Evolutionary conservation across 495 filamentous ascomycete genomes (phyloP).

Genomic region (Trypethelium eluteriae): DNA sequence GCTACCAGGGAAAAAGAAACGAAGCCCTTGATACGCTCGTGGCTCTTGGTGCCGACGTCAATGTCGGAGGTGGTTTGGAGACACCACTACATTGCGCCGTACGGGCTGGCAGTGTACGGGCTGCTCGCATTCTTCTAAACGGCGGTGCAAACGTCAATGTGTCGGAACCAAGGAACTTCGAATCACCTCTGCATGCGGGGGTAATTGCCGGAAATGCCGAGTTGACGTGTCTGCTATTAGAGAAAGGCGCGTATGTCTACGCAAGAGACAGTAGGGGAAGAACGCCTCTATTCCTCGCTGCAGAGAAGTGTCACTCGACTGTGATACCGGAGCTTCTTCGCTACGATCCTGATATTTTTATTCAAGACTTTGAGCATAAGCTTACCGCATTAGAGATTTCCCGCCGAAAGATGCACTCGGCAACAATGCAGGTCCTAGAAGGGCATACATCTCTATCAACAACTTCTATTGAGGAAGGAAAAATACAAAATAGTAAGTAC

Average conservation of each 20-base stretch:
- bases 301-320: not conserved
- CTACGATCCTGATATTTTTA: not conserved
- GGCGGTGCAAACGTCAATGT: not conserved
- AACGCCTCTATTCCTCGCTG: not conserved
- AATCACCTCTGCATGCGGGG: not conserved
- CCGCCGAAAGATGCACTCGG: not conserved
- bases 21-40: not conserved
- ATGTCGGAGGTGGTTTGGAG: not conserved
- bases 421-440: not conserved
- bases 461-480: not conserved
- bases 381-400: not conserved
- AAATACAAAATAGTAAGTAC: not conserved
- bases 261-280: not conserved
- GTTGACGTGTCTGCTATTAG: not conserved
- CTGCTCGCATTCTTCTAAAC: not conserved
- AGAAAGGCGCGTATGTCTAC: not conserved
- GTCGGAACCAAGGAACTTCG: not conserved
- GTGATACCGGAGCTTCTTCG: not conserved
- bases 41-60: not conserved
- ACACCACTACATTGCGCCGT: not conserved
- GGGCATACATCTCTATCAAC: not conserved
- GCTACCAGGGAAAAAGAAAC: not conserved
- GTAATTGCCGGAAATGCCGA: not conserved
- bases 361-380: slow-evolving; percentile 1
- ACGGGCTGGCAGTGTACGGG: not conserved